Evolutionary conservation across 2,329 filamentous ascomycete genomes (phyloP).

Genomic region (Pseudogymnoascus sp.): DNA sequence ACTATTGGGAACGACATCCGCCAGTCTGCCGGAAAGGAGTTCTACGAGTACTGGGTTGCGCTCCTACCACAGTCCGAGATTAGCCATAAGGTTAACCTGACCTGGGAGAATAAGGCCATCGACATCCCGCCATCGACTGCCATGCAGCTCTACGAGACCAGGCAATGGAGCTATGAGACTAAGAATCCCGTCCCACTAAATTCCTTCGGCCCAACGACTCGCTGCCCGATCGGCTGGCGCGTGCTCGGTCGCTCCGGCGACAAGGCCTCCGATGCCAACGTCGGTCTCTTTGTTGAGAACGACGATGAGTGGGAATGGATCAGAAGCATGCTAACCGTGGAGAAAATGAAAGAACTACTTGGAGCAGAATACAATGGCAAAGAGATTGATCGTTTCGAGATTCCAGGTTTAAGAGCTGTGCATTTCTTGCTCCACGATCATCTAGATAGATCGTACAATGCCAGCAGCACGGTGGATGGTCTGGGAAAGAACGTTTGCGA

Average conservation of each 20-base stretch:
- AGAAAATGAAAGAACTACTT: conserved; percentile 24
- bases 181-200: conserved; percentile 16
- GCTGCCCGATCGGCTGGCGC: conserved; percentile 26
- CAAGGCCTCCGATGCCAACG: conserved; percentile 32
- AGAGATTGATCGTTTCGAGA: conserved; percentile 24
- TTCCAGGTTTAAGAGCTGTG: conserved; percentile 18
- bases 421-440: conserved; percentile 26
- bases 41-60: conserved; percentile 25
- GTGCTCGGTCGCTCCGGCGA: conserved; percentile 33
- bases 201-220: conserved; percentile 23
- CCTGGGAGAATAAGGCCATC: conserved; percentile 18
- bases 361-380: conserved; percentile 24
- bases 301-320: conserved; percentile 35
- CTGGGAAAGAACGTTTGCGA: conserved; percentile 20
- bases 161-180: conserved; percentile 15
- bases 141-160: conserved; percentile 6
- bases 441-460: conserved; percentile 21
- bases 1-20: conserved; percentile 33
- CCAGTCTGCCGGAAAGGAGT: conserved; percentile 29
- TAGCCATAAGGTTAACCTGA: conserved; percentile 17
- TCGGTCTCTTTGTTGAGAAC: conserved; percentile 35
- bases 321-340: conserved; percentile 21
- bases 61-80: conserved; percentile 23
- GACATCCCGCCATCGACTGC: conserved; percentile 10
- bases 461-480: conserved; percentile 20